phyloP scores from a whole-genome alignment of 2,329 filamentous ascomycete species.

The Beauveria australis region DNA sequence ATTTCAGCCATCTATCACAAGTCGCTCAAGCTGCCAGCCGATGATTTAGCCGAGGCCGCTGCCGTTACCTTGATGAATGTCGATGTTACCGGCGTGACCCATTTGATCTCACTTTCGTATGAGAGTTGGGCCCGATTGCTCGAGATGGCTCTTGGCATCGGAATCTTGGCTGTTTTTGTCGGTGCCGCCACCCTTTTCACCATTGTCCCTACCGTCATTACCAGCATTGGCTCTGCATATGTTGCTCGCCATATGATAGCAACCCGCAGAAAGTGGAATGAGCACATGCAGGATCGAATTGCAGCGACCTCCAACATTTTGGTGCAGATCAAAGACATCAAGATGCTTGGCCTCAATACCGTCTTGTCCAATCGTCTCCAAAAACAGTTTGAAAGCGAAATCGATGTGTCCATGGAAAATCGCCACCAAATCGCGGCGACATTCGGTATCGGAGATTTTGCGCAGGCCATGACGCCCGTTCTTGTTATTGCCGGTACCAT shows the following conservation, averaged over 20 bases:
- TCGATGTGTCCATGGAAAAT: background rate
- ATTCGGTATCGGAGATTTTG: background rate
- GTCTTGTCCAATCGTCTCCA: background rate
- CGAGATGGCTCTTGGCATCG: background rate
- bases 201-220: background rate
- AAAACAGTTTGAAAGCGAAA: background rate
- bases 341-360: background rate
- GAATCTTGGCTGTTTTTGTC: background rate
- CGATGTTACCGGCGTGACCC: background rate
- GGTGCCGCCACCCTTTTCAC: background rate
- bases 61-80: background rate
- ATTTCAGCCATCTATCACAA: constrained; percentile 1
- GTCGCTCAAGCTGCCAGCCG: background rate
- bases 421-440: background rate
- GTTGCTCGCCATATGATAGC: background rate
- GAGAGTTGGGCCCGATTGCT: background rate
- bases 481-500: background rate
- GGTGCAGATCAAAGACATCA: constrained; percentile 1
- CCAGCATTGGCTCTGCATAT: background rate
- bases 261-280: background rate
- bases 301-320: constrained; percentile 1
- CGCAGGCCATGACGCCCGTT: background rate
- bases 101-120: background rate
- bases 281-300: background rate
- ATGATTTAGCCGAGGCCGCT: background rate